Conservation (phyloP, 768 basidiomycete genomes). For the Phylloporus sp. region DNA sequence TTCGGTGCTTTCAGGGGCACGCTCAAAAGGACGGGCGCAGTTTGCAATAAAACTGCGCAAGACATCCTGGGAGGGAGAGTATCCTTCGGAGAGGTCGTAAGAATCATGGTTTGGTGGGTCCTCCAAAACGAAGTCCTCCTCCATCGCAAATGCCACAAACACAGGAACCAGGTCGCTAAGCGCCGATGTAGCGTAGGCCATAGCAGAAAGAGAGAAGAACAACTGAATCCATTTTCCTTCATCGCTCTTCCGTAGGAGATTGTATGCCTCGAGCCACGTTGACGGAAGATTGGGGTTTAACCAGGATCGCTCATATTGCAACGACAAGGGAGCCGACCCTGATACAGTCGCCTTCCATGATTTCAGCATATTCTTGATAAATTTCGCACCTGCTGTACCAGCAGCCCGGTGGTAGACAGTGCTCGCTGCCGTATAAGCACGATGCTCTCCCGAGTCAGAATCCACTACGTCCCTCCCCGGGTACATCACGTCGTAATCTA, state of each 20-base stretch:
- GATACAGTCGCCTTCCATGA: neutral
- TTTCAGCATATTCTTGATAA: neutral
- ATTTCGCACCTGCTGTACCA: neutral
- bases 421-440: slow-evolving; percentile 6
- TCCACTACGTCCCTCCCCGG: slow-evolving; percentile 7
- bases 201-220: slow-evolving; percentile 28
- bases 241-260: slow-evolving; percentile 14
- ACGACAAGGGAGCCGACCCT: neutral
- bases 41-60: neutral
- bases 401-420: slow-evolving; percentile 2
- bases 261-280: slow-evolving; percentile 25
- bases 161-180: slow-evolving; percentile 19
- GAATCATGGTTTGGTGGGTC: neutral
- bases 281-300: slow-evolving; percentile 16
- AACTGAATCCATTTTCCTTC: slow-evolving; percentile 5
- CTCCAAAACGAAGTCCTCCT: slow-evolving; percentile 6
- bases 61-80: neutral
- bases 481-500: slow-evolving; percentile 4
- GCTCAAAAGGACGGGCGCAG: neutral
- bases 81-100: slow-evolving; percentile 8
- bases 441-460: neutral
- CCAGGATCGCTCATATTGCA: slow-evolving; percentile 20
- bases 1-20: slow-evolving; percentile 5
- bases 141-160: slow-evolving; percentile 28
- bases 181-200: slow-evolving; percentile 24